Percentiles rank a stretch among this genome's conserved stretches.
These are phyloP conservation scores for Drosera spatulata DNA, from an alignment of 179 eudicot genomes.

Conservation along the genomic window DNA sequence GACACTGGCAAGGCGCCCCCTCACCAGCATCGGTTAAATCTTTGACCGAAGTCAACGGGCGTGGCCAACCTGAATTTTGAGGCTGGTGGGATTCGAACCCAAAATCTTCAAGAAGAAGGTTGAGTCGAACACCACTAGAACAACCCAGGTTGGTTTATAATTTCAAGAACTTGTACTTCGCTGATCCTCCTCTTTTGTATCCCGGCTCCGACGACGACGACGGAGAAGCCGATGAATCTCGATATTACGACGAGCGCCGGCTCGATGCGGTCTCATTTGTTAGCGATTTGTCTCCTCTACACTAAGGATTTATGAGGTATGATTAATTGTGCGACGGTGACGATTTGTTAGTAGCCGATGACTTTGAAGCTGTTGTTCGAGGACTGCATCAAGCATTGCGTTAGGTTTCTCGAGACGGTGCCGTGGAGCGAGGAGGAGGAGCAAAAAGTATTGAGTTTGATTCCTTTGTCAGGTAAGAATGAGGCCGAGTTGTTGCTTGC, in stretches of 20 bases:
- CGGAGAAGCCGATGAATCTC: constrained; percentile 16
- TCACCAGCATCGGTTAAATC: no score
- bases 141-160: no score
- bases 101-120: no score
- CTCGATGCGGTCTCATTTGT: constrained; percentile 34
- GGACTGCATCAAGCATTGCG: constrained; percentile 63
- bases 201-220: no score
- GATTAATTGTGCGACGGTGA: constrained; percentile 26
- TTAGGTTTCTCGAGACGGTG: constrained; percentile 68
- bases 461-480: constrained; percentile 52
- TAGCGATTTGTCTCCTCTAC: constrained; percentile 53
- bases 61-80: no score
- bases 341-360: constrained; percentile 52
- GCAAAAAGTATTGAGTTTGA: constrained; percentile 31
- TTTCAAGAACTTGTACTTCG: no score
- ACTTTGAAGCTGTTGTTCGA: constrained; percentile 70
- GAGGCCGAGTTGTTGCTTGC: constrained; percentile 53
- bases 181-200: no score
- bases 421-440: constrained; percentile 94
- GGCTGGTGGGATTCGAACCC: no score
- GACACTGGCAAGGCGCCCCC: no score
- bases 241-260: constrained; percentile 23
- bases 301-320: constrained; percentile 28
- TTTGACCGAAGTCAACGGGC: no score
- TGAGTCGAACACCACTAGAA: no score